Base-by-base conservation (phyloP, 106 monocot species). In the Phalaenopsis equestris region DNA sequence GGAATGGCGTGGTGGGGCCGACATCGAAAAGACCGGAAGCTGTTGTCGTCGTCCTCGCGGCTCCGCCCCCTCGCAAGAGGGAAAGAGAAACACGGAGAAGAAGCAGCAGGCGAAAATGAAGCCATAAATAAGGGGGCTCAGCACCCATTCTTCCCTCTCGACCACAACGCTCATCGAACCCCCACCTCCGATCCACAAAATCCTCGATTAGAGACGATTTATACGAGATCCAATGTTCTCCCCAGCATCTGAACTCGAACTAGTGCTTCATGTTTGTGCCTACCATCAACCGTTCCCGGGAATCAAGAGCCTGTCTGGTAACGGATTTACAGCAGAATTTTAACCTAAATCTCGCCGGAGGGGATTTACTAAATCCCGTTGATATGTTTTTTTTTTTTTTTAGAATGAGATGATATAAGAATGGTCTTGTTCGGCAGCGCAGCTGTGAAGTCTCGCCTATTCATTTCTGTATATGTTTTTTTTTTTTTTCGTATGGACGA, bases 51-150 rank as follows among this genome's bases (percentile, higher is more conserved):
- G 39, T 7, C 43, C 49, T 55, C 14, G 79, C 24, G 41, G 83
- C 46, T 37, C 77, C 15, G 23, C 75, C 30, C 38, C 81, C 24
- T 58, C 57, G 81, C 55, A 91, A 93, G 86, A 88, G 17, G 92
- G 92, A 70, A 82, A 78, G 55, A 88, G 73, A 82, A 83, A 82
- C 76, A 94, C 36, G 49, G 92, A 92, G 7, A 83, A 58, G 76
- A 91, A 89, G 85, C 92, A 92, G 18, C 90, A 82, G 55, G 49
- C 58, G 83, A 90, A 91, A 79, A 98, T 84, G 83, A 90, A 67
- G 79, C 86, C 41, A 77, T 81, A 91, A 23, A 61, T 57, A 79
- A 86, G 55, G n/a, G 90, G 89, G 10, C 79, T 83, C 43, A 77
- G 89, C 67, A 46, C 84, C 98, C 98, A 98, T 72, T 78, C 83